These are phyloP conservation scores for Dryas integrifolia DNA, from an alignment of 331 rosid species.

Conservation along the genomic window DNA sequence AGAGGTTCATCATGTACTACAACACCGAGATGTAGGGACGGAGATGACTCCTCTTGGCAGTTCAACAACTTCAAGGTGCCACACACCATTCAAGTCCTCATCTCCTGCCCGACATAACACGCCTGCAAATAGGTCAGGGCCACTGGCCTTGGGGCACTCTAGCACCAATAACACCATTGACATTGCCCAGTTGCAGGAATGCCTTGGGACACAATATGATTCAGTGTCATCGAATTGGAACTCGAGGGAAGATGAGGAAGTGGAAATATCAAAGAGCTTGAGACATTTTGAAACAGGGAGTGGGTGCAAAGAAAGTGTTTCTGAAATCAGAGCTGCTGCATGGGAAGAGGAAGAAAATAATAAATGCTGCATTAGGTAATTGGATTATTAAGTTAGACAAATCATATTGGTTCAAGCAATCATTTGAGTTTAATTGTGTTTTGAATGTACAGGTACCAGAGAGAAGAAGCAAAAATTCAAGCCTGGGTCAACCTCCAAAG, in stretches of 20 bases:
- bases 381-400: neutral
- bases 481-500: conserved; percentile 92
- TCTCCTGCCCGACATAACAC: conserved; percentile 94
- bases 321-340: conserved; percentile 61
- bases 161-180: conserved; percentile 45
- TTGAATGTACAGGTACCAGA: conserved; percentile 63
- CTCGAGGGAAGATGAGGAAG: conserved; percentile 92
- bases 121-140: conserved; percentile 84
- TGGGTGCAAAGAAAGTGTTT: conserved; percentile 48
- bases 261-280: conserved; percentile 88
- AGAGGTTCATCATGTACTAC: conserved; percentile 41
- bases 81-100: conserved; percentile 73
- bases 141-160: conserved; percentile 44
- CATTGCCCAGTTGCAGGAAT: conserved; percentile 71
- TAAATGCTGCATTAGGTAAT: conserved; percentile 78
- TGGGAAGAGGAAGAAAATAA: conserved; percentile 91
- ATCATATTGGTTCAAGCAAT: neutral
- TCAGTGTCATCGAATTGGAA: conserved; percentile 75
- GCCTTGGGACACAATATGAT: conserved; percentile 74
- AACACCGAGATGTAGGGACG: conserved; percentile 79
- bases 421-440: conserved; percentile 11
- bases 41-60: conserved; percentile 98
- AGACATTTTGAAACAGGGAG: conserved; percentile 63
- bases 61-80: conserved; percentile 89
- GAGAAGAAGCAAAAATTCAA: conserved; percentile 89